Evolutionary conservation across 768 basidiomycete species (phyloP).

Genomic region (Mycena vulgaris): DNA sequence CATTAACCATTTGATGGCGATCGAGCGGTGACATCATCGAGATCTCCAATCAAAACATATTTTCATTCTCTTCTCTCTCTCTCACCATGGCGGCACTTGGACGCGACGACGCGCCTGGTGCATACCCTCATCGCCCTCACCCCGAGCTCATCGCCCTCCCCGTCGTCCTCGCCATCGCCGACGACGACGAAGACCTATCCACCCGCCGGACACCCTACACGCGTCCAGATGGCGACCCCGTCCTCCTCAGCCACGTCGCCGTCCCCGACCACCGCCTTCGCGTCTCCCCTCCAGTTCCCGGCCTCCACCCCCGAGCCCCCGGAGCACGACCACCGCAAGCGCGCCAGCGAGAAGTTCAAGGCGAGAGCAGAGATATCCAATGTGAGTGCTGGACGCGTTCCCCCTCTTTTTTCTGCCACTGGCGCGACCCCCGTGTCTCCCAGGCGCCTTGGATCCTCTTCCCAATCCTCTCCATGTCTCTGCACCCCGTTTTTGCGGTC

Average conservation of each 20-base stretch:
- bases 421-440: neutral
- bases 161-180: neutral
- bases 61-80: too few species aligned
- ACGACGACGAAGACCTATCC: neutral
- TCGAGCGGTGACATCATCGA: too few species aligned
- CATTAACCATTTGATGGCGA: too few species aligned
- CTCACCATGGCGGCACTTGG: too few species aligned
- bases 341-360: conserved; percentile 81
- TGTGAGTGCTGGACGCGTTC: conserved; percentile 77
- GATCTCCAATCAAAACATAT: too few species aligned
- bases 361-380: conserved; percentile 86
- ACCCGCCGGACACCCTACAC: conserved; percentile 19
- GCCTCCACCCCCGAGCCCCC: conserved; percentile 55
- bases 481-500: conserved; percentile 36
- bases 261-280: conserved; percentile 80
- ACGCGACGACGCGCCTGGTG: neutral
- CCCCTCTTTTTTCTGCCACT: conserved; percentile 20
- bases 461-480: conserved; percentile 27
- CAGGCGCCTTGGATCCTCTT: conserved; percentile 3
- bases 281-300: conserved; percentile 58
- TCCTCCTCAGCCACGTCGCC: conserved; percentile 88
- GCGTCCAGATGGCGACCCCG: conserved; percentile 81
- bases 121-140: neutral
- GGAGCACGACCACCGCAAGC: conserved; percentile 75
- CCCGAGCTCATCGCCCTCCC: neutral